Evolutionary conservation across 23 red algal species (phyloP), one percentile per base, ranked within the genome.

Genomic region (Cyanidioschyzon merolae): DNA sequence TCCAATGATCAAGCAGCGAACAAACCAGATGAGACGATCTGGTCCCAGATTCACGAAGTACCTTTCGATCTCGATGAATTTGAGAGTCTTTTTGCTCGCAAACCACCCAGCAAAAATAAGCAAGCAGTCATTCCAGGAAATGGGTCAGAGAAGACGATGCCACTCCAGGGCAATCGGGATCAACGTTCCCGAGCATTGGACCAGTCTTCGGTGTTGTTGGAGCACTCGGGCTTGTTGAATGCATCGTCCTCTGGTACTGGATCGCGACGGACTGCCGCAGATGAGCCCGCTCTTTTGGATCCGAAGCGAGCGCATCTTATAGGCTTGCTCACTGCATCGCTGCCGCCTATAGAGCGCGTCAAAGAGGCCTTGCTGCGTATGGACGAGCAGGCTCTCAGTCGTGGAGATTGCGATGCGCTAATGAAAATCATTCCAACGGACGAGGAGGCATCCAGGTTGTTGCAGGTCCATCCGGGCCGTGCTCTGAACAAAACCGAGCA

Each of bases 51-150:
- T n/a, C 35, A 32, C 15, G 78, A 81, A 1, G n/a, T 81, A 34
- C 1, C 24, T 2, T 81, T 81, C 59, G 78, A 81, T 30, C 54
- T 2, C 0, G 25, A 57, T 29, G 78, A 81, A 59, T 81, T 81
- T 36, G 78, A 81, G 68, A 32, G 1, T 57, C 68, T 81, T 17
- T 81, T 81, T 40, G 59, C 78, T 71, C 63, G 63, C 40, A 81
- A 81, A 36, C 31, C 78, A 32, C 37, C 30, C 0, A 26, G 17
- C 39, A 41, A 16, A 7, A 36, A 27, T 1, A 0, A 2, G 39
- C 34, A 0, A 32, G 29, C n/a, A 34, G 45, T 21, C 45, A 21
- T 21, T 15, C 12, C 45, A 15, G 45, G 45, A 15, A 54, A 54
- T 54, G 57, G 21, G 16, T 16, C 3, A 1, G 17, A 1, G 1